phyloP scores from a whole-genome alignment of 805 yeast genomes.

The Candida nanaspora region DNA sequence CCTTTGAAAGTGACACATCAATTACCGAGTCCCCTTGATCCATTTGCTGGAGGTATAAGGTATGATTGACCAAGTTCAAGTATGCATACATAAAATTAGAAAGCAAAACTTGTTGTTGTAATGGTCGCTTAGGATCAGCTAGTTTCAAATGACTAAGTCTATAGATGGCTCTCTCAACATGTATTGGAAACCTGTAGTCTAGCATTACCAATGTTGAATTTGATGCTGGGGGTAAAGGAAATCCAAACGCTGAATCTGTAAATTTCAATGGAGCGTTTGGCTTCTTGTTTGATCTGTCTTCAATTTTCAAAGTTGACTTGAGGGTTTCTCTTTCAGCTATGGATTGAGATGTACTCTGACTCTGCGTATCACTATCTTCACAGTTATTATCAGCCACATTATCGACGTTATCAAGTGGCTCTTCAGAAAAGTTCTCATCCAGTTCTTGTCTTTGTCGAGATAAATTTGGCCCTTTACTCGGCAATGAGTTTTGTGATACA shows the following conservation, averaged over 20 bases:
- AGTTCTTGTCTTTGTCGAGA: too few species aligned
- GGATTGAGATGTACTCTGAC: slow-evolving; percentile 1
- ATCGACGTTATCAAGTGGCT: too few species aligned
- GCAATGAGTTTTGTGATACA: too few species aligned
- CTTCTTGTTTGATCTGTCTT: slow-evolving; percentile 25
- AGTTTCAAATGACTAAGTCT: slow-evolving; percentile 86
- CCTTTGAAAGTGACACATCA: neutral
- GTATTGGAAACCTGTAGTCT: slow-evolving; percentile 84
- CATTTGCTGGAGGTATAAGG: slow-evolving; percentile 61
- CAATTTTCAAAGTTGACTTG: slow-evolving; percentile 19
- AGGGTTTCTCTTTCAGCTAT: slow-evolving; percentile 11
- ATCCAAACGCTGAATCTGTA: slow-evolving; percentile 81
- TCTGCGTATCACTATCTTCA: neutral
- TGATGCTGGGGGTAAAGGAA: slow-evolving; percentile 78
- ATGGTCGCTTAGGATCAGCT: slow-evolving; percentile 87
- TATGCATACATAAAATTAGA: slow-evolving; percentile 98
- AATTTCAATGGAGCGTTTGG: slow-evolving; percentile 53
- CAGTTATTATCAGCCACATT: too few species aligned
- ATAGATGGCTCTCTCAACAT: slow-evolving; percentile 93
- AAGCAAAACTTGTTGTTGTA: slow-evolving; percentile 85
- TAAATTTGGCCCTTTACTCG: too few species aligned
- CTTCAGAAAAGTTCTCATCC: too few species aligned
- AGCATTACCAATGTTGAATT: slow-evolving; percentile 72
- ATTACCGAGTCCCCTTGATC: too few species aligned
- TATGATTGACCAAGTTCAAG: slow-evolving; percentile 89